Evolutionary conservation across 2,329 filamentous ascomycete genomes (phyloP), one percentile per base, ranked within the genome.

Genomic region (Bisporella sp.): DNA sequence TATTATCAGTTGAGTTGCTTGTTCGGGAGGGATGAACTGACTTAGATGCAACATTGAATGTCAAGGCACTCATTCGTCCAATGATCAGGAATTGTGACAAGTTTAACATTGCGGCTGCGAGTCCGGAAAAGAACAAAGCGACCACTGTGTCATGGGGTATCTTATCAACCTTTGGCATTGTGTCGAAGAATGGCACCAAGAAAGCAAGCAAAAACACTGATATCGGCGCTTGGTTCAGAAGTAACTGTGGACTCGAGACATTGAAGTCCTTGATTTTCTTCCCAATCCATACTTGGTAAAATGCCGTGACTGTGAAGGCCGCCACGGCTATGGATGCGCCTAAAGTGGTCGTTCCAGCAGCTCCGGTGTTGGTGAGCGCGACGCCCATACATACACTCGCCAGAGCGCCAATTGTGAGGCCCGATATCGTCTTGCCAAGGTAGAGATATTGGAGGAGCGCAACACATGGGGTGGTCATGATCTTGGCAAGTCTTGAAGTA

Each of bases 221-320:
- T 47, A 73, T 70, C 11, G 70, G 71, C 4, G 71, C 71, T 54
- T 73, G 71, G 56, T 73, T 73, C 45, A 73, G 62, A 5, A 73
- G 63, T 11, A 73, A 62, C 54, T 73, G 71, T 2, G 70, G 69
- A 39, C 67, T 68, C 1, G 69, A 68, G 9, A 72, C 71, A 1
- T 43, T 43, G 43, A 73, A 71, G 55, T 73, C 71, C 50, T 69
- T 66, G 49, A 73, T 72, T 59, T 73, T 73, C 66, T 73, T 73
- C 55, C 70, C 71, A 51, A 73, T 73, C 71, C 71, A 73, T 44
- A 73, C 71, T 58, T 73, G 70, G 53, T 73, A 73, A 44, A 73
- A 68, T 1, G 70, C 71, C 6, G 71, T 73, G 2, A 69, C 68
- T 50, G 66, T 68, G 54, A 73, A 73, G 6, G 71, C 71, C 33